Conservation (phyloP, 2,329 filamentous ascomycete genomes). For the Aschersonia sp. region DNA sequence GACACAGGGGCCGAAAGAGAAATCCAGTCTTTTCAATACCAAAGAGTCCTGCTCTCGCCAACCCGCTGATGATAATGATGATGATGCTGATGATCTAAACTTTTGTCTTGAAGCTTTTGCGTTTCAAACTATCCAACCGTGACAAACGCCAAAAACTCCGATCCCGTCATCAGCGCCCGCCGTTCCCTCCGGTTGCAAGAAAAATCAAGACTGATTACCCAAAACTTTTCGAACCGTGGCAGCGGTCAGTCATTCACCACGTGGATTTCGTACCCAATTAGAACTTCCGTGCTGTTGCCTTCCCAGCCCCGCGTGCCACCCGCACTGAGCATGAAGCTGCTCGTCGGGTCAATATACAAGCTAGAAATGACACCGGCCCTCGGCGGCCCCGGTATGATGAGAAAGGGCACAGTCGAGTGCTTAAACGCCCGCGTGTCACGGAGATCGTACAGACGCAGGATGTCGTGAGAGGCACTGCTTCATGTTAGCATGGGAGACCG, state of each 20-base stretch:
- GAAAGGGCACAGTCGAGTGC: conserved; percentile 75
- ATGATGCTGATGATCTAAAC: too few species aligned
- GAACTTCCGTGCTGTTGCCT: conserved; percentile 72
- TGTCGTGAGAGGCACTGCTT: conserved; percentile 73
- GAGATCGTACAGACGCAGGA: conserved; percentile 83
- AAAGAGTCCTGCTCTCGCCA: too few species aligned
- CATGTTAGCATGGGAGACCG: too few species aligned
- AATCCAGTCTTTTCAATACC: too few species aligned
- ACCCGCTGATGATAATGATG: too few species aligned
- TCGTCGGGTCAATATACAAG: conserved; percentile 76
- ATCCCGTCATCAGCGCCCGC: too few species aligned
- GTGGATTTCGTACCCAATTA: conserved; percentile 85
- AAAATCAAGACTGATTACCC: neutral
- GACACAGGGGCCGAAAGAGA: too few species aligned
- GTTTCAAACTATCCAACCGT: too few species aligned
- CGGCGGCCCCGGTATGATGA: conserved; percentile 82
- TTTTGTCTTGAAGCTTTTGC: too few species aligned
- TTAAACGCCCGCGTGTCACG: conserved; percentile 48
- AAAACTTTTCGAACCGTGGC: neutral
- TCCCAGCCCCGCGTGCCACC: conserved; percentile 94
- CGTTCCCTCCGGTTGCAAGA: neutral
- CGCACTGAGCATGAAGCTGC: conserved; percentile 79
- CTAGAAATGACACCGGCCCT: conserved; percentile 76
- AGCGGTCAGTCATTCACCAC: conserved; percentile 8
- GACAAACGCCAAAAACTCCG: too few species aligned